Evolutionary conservation across 2,329 filamentous ascomycete species (phyloP).

Genomic region (Epichloe baconii): DNA sequence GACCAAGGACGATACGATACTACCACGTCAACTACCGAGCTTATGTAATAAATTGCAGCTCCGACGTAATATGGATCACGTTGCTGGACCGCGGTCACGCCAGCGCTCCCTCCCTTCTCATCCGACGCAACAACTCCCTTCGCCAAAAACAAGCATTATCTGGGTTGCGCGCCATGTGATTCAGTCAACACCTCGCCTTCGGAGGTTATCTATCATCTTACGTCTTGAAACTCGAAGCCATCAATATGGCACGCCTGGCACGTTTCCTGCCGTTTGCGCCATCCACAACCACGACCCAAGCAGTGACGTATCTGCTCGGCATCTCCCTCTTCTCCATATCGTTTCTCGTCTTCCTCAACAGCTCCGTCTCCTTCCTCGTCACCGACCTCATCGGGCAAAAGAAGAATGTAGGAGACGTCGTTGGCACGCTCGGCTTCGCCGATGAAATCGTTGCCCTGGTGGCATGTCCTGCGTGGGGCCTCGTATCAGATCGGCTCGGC

Average conservation of each 20-base stretch:
- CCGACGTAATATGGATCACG: too few species aligned
- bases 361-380: constrained; percentile 71
- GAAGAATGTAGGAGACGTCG: constrained; percentile 61
- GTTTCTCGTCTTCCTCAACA: constrained; percentile 83
- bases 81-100: too few species aligned
- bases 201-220: background rate
- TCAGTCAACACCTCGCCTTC: constrained; percentile 4
- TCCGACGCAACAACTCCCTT: background rate
- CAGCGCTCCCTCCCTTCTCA: too few species aligned
- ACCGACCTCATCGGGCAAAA: constrained; percentile 69
- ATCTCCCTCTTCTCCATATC: constrained; percentile 79
- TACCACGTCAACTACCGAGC: too few species aligned
- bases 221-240: background rate
- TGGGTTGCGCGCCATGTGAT: constrained; percentile 6
- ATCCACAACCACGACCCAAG: constrained; percentile 47
- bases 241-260: constrained; percentile 23
- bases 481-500: constrained; percentile 63
- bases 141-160: background rate
- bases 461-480: constrained; percentile 68
- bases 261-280: constrained; percentile 44
- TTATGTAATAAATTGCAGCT: too few species aligned
- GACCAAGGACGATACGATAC: too few species aligned
- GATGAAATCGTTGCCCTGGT: constrained; percentile 73
- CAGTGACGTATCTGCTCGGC: constrained; percentile 64
- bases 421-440: constrained; percentile 73